Base-by-base conservation (phyloP, 495 filamentous ascomycete genomes). In the Parathielavia hyrcaniae region DNA sequence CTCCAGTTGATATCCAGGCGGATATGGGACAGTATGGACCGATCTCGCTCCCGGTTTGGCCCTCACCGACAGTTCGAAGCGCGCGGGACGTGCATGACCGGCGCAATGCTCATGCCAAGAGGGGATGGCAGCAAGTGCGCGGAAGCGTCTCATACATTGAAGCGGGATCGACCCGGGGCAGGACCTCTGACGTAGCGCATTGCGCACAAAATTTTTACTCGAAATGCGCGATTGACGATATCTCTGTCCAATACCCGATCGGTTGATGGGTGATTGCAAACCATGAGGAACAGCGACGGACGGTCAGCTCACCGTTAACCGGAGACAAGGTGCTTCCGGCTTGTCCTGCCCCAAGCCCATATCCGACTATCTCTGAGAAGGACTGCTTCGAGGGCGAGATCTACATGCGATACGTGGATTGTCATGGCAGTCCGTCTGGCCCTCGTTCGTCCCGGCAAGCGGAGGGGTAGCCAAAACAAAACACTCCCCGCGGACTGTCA, bases 61-160 rank as follows among this genome's bases (percentile, higher is more conserved):
- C 43, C 58, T 69, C 68, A 70, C 68, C 66, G 66, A 70, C 66
- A 65, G 57, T 69, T 64, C 57, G 45, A 14, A 46, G 53, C 45
- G 46, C 50, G 56, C 55, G 53, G 30, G 52, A 45, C 32, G 47
- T 62, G 61, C 59, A 61, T 53, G 41, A 49, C 40, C 14, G 55
- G 60, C 61, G 67, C 61, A 70, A 32, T 59, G 53, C 52, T 64
- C 59, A 67, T 65, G 61, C 61, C 47, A 19, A 50, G 52, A 44
- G 40, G 56, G 53, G 55, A 50, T 39, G 40, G 54, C 50, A 40
- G 10, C 41, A 49, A 58, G 48, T 59, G 65, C 58, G 61, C 60
- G 66, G 60, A 59, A 65, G 57, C 64, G 9, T 65, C 60, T 62
- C 63, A 67, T 67, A 69, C 67, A 64, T 49, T 23, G 50, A 41